A percentile compares a stretch with the other conserved stretches of the same genome.
Conservation (phyloP, 176 grass and related monocot species). For the Ensete glaucum region DNA sequence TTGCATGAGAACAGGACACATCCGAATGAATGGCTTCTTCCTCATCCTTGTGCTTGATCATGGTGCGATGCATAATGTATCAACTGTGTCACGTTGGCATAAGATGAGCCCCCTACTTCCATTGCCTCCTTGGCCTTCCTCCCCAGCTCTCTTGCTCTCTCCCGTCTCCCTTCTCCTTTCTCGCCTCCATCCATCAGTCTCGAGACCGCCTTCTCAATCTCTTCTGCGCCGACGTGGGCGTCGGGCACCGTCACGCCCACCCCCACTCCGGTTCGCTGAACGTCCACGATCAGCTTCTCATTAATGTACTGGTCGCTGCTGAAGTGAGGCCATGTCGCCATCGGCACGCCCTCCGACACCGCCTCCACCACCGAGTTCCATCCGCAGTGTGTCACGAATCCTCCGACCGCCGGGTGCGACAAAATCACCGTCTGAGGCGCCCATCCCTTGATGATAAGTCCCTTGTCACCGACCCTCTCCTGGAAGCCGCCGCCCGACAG, state of each 20-base stretch:
- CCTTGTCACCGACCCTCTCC: not conserved
- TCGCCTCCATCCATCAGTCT: not conserved
- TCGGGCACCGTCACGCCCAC: not conserved
- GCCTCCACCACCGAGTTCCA: slow-evolving; percentile 14
- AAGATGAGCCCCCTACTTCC: not conserved
- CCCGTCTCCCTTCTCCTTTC: not conserved
- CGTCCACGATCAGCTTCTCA: slow-evolving; percentile 2
- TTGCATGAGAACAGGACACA: no score
- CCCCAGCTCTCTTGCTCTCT: not conserved
- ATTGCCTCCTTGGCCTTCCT: not conserved
- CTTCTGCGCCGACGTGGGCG: not conserved
- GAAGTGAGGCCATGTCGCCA: slow-evolving; percentile 7
- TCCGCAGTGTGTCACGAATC: slow-evolving; percentile 5
- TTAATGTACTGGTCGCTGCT: not conserved
- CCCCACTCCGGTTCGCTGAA: not conserved
- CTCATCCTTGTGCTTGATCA: not conserved
- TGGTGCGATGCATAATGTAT: not conserved
- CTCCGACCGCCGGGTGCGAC: not conserved
- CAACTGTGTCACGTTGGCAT: not conserved
- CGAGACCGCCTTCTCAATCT: not conserved
- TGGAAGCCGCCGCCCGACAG: not conserved
- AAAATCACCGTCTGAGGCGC: slow-evolving; percentile 2
- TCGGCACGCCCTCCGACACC: not conserved
- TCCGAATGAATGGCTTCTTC: not conserved
- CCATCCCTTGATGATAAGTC: not conserved